Conservation (phyloP, 495 filamentous ascomycete genomes). For the Penicillium cataractarum region DNA sequence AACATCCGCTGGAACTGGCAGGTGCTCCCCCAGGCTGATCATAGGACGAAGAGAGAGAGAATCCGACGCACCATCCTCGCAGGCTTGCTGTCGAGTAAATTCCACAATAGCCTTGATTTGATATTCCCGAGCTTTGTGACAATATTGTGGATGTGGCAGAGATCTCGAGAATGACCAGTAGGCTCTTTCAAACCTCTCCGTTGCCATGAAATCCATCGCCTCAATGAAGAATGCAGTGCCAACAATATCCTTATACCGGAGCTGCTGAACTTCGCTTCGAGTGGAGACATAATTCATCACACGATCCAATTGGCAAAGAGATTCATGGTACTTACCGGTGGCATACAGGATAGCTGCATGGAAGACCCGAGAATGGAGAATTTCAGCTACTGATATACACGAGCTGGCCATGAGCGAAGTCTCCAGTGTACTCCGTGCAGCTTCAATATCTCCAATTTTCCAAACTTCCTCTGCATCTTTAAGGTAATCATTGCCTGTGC, state of each 20-base stretch:
- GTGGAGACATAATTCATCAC: background rate
- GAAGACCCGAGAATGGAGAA: constrained; percentile 19
- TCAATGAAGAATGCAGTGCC: constrained; percentile 24
- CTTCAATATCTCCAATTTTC: constrained; percentile 13
- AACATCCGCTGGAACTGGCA: background rate
- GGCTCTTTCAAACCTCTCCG: constrained; percentile 18
- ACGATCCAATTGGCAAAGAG: constrained; percentile 11
- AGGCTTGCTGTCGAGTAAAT: constrained; percentile 10
- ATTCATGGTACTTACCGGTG: constrained; percentile 13
- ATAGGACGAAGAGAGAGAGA: constrained; percentile 13
- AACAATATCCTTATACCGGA: background rate
- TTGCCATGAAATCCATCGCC: constrained; percentile 21
- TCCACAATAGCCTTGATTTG: constrained; percentile 18
- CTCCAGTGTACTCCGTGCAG: constrained; percentile 13
- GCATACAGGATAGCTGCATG: constrained; percentile 19
- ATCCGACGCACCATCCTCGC: constrained; percentile 6
- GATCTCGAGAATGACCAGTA: constrained; percentile 20
- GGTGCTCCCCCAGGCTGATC: constrained; percentile 1
- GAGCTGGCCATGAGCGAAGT: constrained; percentile 9
- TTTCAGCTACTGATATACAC: constrained; percentile 11
- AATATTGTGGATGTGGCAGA: constrained; percentile 21
- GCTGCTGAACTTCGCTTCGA: background rate
- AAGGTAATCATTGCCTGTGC: constrained; percentile 6
- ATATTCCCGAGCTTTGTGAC: constrained; percentile 16
- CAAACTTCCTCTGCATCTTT: constrained; percentile 21